phyloP scores from a whole-genome alignment of 352 stramenopile species.

The Phytopythium sindhum region DNA sequence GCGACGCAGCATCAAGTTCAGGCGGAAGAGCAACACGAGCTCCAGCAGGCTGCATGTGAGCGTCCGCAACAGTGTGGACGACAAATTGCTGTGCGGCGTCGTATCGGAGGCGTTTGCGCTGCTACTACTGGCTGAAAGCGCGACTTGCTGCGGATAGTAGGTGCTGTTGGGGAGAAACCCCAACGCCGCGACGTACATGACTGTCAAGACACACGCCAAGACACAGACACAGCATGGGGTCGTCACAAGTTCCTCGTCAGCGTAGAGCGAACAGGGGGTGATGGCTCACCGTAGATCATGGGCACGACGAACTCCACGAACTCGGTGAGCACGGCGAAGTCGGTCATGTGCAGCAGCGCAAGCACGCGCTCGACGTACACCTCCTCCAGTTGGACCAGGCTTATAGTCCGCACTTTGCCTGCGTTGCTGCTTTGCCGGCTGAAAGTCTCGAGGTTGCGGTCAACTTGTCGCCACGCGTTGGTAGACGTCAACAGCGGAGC shows the following conservation, averaged over 20 bases:
- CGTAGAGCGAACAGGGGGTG: not conserved
- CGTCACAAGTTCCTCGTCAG: not conserved
- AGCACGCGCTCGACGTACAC: conserved; percentile 17
- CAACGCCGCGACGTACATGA: conserved; percentile 17
- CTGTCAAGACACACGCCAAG: not conserved
- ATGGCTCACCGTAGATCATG: conserved; percentile 35
- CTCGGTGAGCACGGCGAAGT: conserved; percentile 43
- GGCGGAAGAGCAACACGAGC: conserved; percentile 30
- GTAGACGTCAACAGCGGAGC: not conserved
- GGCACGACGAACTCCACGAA: conserved; percentile 39
- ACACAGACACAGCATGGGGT: not conserved
- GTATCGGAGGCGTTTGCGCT: too few species aligned
- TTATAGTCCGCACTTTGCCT: not conserved
- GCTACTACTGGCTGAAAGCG: conserved; percentile 4
- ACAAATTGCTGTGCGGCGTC: conserved; percentile 7
- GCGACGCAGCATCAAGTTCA: conserved; percentile 19
- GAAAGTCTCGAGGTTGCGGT: conserved; percentile 1
- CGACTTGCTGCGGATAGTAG: conserved; percentile 26
- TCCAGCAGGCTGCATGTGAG: conserved; percentile 35
- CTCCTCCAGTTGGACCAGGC: conserved; percentile 10
- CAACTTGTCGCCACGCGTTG: not conserved
- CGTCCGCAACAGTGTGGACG: conserved; percentile 16
- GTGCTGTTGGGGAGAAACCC: conserved; percentile 25
- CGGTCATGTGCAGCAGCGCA: conserved; percentile 35
- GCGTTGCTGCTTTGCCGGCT: not conserved